Percentiles rank a stretch among this genome's conserved stretches.
Conservation (phyloP, 2,329 filamentous ascomycete species). For the Plenodomus lindquistii region DNA sequence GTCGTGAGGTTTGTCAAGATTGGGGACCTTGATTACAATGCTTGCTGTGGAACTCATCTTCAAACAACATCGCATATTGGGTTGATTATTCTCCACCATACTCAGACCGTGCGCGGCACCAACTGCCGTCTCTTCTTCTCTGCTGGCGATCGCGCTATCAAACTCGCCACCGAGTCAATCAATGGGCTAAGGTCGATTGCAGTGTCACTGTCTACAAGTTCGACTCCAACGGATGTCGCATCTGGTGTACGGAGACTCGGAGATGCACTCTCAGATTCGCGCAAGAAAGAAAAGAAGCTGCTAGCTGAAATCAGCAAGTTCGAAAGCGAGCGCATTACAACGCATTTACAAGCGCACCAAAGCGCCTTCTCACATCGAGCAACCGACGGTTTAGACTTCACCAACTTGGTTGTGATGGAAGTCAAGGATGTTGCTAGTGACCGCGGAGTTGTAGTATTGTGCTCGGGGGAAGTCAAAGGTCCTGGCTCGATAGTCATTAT, state of each 20-base stretch:
- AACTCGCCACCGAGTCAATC: conserved; percentile 30
- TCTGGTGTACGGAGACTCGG: conserved; percentile 26
- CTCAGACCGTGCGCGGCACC: conserved; percentile 33
- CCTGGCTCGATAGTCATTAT: conserved; percentile 33
- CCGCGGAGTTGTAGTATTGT: conserved; percentile 28
- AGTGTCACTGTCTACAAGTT: conserved; percentile 27
- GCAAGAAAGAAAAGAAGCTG: conserved; percentile 34
- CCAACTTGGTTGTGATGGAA: conserved; percentile 33
- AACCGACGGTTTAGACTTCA: conserved; percentile 35
- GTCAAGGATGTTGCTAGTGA: conserved; percentile 30
- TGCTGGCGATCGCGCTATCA: conserved; percentile 35
- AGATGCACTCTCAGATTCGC: conserved; percentile 26
- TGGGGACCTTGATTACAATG: conserved; percentile 39
- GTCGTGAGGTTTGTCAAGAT: conserved; percentile 40
- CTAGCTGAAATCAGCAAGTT: conserved; percentile 32
- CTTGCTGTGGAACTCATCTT: conserved; percentile 41
- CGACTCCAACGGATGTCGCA: conserved; percentile 28
- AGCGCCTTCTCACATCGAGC: conserved; percentile 30
- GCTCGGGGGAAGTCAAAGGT: conserved; percentile 32
- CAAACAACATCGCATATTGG: conserved; percentile 38
- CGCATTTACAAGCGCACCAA: conserved; percentile 12
- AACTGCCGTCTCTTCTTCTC: conserved; percentile 39
- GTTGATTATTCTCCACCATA: conserved; percentile 37
- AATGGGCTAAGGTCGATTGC: conserved; percentile 31
- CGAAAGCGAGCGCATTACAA: conserved; percentile 30